Evolutionary conservation across 2,329 filamentous ascomycete species (phyloP), one percentile per base, ranked within the genome.

Genomic region (Paraconiothyrium brasiliense): DNA sequence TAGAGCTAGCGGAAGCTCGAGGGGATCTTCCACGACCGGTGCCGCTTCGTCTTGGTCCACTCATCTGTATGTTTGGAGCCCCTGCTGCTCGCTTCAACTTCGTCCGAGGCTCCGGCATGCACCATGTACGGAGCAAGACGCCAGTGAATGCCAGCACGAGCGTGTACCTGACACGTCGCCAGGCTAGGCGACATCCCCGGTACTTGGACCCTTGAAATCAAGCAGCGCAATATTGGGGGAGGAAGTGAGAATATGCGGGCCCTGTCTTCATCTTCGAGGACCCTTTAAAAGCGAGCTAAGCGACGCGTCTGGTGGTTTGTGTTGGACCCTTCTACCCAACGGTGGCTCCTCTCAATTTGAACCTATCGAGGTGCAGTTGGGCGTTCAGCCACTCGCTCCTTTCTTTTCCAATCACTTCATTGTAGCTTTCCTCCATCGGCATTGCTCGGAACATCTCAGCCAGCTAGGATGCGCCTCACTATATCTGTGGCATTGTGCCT

Each of bases 381-480:
- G 35, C 20, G 37, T 43, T 54, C 39, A 60, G 55, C 47, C 46
- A 48, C 46, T 32, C 41, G 41, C 14, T 55, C 48, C 46, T 48
- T 59, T 32, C 20, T 47, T 50, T 16, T n/a, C 57, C 37, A 20
- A 24, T 49, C 43, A 35, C 47, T 52, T 48, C 34, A 43, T 54
- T 56, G 1, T n/a, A 39, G 22, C 11, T 32, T 8, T 10, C 37
- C 37, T 14, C 51, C 37, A 24, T 59, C 14, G 37, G 41, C 32
- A 39, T 44, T 57, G 2, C 35, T 43, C 56, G 27, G 47, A 58
- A 47, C 22, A 46, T 44, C 9, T 56, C 24, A 39, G 56, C 44
- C 48, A 39, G 27, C 16, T 58, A 70, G 64, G 13, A 75, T 75
- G 73, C 70, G 69, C 52, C 65, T 75, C 63, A 70, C 30, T 57